Base-by-base conservation (phyloP, 495 filamentous ascomycete species). In the Peziza echinospora region DNA sequence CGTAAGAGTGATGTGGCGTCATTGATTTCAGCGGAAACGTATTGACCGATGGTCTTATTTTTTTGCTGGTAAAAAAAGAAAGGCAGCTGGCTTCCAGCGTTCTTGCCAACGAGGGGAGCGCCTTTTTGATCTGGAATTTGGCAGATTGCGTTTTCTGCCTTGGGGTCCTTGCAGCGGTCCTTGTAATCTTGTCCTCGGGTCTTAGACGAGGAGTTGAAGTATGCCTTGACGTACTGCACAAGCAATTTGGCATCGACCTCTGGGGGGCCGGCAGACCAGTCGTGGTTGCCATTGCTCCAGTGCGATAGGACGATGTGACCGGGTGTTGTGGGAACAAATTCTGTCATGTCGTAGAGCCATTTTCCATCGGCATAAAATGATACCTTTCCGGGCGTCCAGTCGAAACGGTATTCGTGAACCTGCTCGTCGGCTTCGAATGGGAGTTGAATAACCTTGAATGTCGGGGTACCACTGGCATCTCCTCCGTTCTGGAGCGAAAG, bases 401-500 rank as follows among this genome's bases (percentile, higher is more conserved):
- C 80, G 57, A 83, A 77, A 39, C 81, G 78, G 54, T 84, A 84
- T 58, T 84, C 78, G 58, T 84, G 79, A 48, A 75, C 76, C 5
- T 45, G 70, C 0, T 58, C 55, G 0, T 70, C 66, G 0, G 81
- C 77, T 46, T 73, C 56, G 59, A 82, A 85, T 2, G 71, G 65
- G 3, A 85, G 64, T 28, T 67, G 53, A 9, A 71, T 62, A 28
- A 66, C 58, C 40, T 65, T 55, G 58, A 75, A 81, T 43, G 64
- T 69, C 4, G 63, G 62, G 0, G 75, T 76, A 42, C 60, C 55
- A 26, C 59, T 59, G 0, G 75, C 76, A 53, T 81, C 65, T 58
- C 67, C 76, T 17, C 75, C 75, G 9, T 63, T 55, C 13, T 60
- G 34, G 5, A 64, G 65, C 0, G 76, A 72, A 28, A 67, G 62